phyloP scores from a whole-genome alignment of 2,329 filamentous ascomycete genomes.

The Pestalotiopsis sp. region DNA sequence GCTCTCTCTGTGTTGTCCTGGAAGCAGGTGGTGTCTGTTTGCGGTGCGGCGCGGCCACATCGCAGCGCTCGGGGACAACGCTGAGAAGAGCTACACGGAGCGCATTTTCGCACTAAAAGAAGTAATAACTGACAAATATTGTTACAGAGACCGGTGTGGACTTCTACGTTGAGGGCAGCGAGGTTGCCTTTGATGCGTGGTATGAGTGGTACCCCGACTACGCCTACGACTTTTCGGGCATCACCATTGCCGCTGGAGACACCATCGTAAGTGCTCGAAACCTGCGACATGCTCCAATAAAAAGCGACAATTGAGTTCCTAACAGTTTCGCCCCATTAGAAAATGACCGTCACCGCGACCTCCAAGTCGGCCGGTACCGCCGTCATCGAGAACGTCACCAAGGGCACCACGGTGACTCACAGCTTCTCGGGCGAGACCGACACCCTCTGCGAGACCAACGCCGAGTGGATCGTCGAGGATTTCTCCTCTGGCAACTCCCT shows the following conservation, averaged over 20 bases:
- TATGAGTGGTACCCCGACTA: conserved; percentile 61
- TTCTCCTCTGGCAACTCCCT: conserved; percentile 41
- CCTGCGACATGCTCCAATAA: too few relatives aligned
- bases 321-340: too few relatives aligned
- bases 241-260: conserved; percentile 38
- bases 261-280: conserved; percentile 17
- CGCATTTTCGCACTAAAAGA: too few relatives aligned
- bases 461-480: conserved; percentile 67
- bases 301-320: too few relatives aligned
- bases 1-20: too few relatives aligned
- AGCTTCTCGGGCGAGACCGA: conserved; percentile 45
- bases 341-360: conserved; percentile 35
- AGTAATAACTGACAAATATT: too few relatives aligned
- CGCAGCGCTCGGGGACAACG: too few relatives aligned
- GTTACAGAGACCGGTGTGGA: conserved; percentile 51
- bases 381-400: conserved; percentile 54
- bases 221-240: conserved; percentile 52
- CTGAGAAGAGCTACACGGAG: too few relatives aligned
- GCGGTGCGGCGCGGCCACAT: too few relatives aligned
- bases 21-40: too few relatives aligned
- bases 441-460: conserved; percentile 56
- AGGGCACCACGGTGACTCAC: conserved; percentile 53
- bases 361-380: conserved; percentile 45
- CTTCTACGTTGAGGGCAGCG: conserved; percentile 48
- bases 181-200: conserved; percentile 53